Conservation (phyloP, 371 early-diverging fungal species). For the Conidiobolus incongruus region DNA sequence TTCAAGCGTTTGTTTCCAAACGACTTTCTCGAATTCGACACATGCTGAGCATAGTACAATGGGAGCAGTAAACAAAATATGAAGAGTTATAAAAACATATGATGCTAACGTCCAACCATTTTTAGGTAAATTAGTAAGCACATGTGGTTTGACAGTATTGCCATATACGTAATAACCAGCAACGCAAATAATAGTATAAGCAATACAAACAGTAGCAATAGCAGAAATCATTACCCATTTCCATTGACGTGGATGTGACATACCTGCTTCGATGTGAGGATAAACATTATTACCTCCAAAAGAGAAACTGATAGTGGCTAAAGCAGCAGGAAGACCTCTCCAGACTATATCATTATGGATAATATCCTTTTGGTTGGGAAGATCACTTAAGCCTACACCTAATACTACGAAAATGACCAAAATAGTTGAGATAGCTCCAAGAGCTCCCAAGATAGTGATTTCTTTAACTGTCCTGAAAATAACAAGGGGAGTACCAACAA, state of each 20-base stretch:
- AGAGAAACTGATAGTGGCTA: slow-evolving; percentile 44
- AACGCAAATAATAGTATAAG: slow-evolving; percentile 50
- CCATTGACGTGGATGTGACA: slow-evolving; percentile 39
- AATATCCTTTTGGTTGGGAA: slow-evolving; percentile 8
- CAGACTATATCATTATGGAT: background rate
- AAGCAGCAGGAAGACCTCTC: slow-evolving; percentile 2
- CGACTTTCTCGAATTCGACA: slow-evolving; percentile 23
- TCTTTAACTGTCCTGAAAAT: background rate
- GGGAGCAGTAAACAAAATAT: slow-evolving; percentile 58
- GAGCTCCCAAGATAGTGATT: slow-evolving; percentile 12
- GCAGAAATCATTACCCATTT: slow-evolving; percentile 40
- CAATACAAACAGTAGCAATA: slow-evolving; percentile 34
- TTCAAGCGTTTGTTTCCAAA: slow-evolving; percentile 3
- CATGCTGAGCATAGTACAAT: slow-evolving; percentile 55
- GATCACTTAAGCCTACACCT: slow-evolving; percentile 10
- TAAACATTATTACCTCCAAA: slow-evolving; percentile 63
- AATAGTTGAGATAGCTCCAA: slow-evolving; percentile 24
- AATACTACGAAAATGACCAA: slow-evolving; percentile 18
- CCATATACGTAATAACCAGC: slow-evolving; percentile 70
- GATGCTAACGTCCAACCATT: slow-evolving; percentile 39
- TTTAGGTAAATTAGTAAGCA: slow-evolving; percentile 37
- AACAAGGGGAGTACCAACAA: background rate
- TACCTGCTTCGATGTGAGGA: slow-evolving; percentile 19
- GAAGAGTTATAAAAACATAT: slow-evolving; percentile 46
- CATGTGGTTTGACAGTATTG: slow-evolving; percentile 27